Conservation (phyloP, 1,139 yeast species). For the Yamadazyma mexicana region DNA sequence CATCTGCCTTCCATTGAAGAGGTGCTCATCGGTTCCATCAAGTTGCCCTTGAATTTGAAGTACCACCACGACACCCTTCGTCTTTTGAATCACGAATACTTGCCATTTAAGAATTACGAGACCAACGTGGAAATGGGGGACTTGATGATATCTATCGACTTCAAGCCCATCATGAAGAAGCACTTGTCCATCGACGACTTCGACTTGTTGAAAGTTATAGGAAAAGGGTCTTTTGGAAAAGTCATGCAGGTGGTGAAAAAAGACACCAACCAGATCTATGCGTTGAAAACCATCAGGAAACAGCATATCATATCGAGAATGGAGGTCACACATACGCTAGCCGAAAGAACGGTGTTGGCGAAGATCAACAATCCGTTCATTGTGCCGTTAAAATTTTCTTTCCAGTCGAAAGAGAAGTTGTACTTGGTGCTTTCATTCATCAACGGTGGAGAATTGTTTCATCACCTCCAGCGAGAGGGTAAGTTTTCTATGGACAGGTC, state of each 20-base stretch:
- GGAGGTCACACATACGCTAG: constrained; percentile 94
- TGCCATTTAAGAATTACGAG: constrained; percentile 41
- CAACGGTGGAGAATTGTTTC: constrained; percentile 96
- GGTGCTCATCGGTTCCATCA: constrained; percentile 43
- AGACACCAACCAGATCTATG: constrained; percentile 92
- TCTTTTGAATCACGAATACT: constrained; percentile 47
- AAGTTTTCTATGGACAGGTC: constrained; percentile 86
- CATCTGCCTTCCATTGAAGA: constrained; percentile 31
- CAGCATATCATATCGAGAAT: constrained; percentile 91
- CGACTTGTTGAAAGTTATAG: constrained; percentile 89
- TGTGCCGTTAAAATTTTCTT: constrained; percentile 94
- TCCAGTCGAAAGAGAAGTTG: constrained; percentile 93
- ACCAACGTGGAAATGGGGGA: constrained; percentile 24
- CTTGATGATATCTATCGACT: constrained; percentile 71
- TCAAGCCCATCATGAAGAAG: constrained; percentile 65
- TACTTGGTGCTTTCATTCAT: constrained; percentile 89
- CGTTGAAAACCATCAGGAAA: constrained; percentile 88
- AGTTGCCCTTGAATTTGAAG: constrained; percentile 42
- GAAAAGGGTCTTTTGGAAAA: constrained; percentile 97
- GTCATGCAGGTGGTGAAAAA: constrained; percentile 97
- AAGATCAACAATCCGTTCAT: constrained; percentile 94
- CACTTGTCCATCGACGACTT: constrained; percentile 87
- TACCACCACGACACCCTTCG: constrained; percentile 39
- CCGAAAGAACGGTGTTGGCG: constrained; percentile 93
- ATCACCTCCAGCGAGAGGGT: constrained; percentile 90